These are phyloP conservation scores for Heliamphora pulchella DNA, from an alignment of 179 eudicot genomes.

Conservation along the genomic window DNA sequence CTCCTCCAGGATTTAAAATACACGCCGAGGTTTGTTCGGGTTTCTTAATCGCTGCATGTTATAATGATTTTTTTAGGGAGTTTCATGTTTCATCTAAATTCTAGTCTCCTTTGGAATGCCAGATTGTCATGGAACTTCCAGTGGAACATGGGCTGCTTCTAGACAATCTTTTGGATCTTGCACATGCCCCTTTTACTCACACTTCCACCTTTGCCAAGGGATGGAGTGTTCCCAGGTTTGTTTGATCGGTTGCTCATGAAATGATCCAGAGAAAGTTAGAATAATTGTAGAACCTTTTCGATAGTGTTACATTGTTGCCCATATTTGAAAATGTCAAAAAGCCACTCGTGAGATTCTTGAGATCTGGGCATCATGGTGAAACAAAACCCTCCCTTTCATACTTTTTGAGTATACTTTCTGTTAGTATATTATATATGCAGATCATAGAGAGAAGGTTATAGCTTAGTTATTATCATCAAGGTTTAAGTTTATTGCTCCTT, in stretches of 20 bases:
- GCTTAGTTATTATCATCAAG: not conserved
- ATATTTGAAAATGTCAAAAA: not conserved
- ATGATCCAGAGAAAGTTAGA: not conserved
- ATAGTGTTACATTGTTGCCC: not conserved
- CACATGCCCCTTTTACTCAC: slow-evolving; percentile 96
- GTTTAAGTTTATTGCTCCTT: not conserved
- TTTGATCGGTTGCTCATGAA: not conserved
- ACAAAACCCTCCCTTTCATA: not conserved
- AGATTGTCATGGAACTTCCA: slow-evolving; percentile 97
- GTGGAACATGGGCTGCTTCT: slow-evolving; percentile 91
- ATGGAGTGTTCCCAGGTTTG: slow-evolving; percentile 89
- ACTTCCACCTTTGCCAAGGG: slow-evolving; percentile 96
- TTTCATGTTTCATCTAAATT: not conserved
- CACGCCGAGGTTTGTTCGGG: slow-evolving; percentile 74
- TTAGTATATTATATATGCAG: not conserved
- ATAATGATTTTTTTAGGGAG: not conserved
- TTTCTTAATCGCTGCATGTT: not conserved
- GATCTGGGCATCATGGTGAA: not conserved
- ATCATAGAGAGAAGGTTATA: not conserved
- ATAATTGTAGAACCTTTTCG: not conserved
- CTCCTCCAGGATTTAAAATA: slow-evolving; percentile 75
- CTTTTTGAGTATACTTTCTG: not conserved
- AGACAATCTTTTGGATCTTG: slow-evolving; percentile 93
- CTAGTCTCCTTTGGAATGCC: slow-evolving; percentile 21
- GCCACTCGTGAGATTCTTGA: slow-evolving; percentile 2